Base-by-base conservation (phyloP, 768 basidiomycete genomes). In the Cubamyces lactineus region DNA sequence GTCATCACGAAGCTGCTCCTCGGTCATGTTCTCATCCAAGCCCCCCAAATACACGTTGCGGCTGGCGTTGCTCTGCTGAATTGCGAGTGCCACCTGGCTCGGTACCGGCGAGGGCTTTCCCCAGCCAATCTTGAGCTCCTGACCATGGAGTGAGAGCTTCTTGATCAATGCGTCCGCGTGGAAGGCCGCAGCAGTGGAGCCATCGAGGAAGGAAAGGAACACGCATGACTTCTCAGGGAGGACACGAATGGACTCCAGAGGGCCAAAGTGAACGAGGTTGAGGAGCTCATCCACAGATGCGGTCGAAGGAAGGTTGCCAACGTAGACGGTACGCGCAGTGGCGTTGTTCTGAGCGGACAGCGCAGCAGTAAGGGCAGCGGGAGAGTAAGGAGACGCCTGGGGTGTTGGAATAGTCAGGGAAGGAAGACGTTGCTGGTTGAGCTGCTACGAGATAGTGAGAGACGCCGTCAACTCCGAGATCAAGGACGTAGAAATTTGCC, bases 111-210 rank as follows among this genome's bases (percentile, higher is more conserved):
- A 89, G 1, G 96, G 91, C 73, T 98, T 97, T 26, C 96, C 97
- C 96, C 96, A 99, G 21, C 97, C 97, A 66, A 99, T 96, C 79
- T 96, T 96, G 70, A 99, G 87, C 74, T 98, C 97, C 73, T 97
- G 94, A 2, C 91, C 92, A 72, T 98, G 96, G 15, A 99, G 81
- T 19, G 91, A 77, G 63, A 98, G 78, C 74, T 97, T 98, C 80
- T 97, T 95, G 73, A 98, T 88, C 34, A 90, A 88, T 1, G 96
- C 96, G 70, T 98, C 97, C 41, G 96, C 96, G 70, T 96, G 93
- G 84, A 99, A 99, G 0, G 94, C 95, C 0, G 94, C 92, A 9
- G 97, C 95, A 5, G 92, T 97, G 28, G 86, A 81, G 21, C 89
- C 90, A 61, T 99, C 96, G 57, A 99, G 83, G 87, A 98, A 99